phyloP scores from a whole-genome alignment of 192 early-diverging fungal species.

The Chytriomyces sp. region DNA sequence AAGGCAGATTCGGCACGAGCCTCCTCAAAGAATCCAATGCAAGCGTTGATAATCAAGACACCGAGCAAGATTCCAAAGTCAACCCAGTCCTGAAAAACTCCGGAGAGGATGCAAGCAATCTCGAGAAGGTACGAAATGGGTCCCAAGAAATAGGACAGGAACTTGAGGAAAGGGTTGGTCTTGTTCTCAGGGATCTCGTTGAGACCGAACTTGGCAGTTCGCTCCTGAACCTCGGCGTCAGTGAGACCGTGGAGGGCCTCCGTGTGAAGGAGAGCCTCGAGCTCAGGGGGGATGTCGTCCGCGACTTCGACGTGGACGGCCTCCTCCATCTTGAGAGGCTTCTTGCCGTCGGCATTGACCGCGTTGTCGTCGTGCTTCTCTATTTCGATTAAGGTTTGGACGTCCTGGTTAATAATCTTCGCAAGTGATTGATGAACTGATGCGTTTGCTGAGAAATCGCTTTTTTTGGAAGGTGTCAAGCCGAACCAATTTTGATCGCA shows the following conservation, averaged over 20 bases:
- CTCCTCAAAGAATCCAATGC: constrained; percentile 90
- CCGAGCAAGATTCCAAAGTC: constrained; percentile 84
- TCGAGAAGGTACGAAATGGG: constrained; percentile 64
- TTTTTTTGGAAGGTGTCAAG: too few species aligned
- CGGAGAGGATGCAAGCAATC: constrained; percentile 80
- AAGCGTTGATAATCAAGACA: constrained; percentile 79
- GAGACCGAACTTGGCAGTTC: constrained; percentile 69
- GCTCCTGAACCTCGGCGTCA: constrained; percentile 68
- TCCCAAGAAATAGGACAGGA: constrained; percentile 68
- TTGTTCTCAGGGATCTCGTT: constrained; percentile 74
- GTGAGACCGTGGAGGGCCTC: constrained; percentile 75
- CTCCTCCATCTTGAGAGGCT: constrained; percentile 16
- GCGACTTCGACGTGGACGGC: constrained; percentile 40
- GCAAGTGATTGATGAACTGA: too few species aligned
- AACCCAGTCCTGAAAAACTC: constrained; percentile 77
- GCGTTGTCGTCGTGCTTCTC: not conserved
- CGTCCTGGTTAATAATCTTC: too few species aligned
- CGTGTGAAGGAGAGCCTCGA: constrained; percentile 62
- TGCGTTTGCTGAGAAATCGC: too few species aligned
- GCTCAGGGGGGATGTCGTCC: constrained; percentile 35
- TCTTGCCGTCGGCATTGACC: not conserved
- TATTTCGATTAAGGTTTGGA: too few species aligned
- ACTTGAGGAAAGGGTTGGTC: constrained; percentile 80
- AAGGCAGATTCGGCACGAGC: constrained; percentile 89
- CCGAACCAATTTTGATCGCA: too few species aligned